These are phyloP conservation scores for Boletellus emodensis DNA, from an alignment of 768 basidiomycete species.

Conservation along the genomic window DNA sequence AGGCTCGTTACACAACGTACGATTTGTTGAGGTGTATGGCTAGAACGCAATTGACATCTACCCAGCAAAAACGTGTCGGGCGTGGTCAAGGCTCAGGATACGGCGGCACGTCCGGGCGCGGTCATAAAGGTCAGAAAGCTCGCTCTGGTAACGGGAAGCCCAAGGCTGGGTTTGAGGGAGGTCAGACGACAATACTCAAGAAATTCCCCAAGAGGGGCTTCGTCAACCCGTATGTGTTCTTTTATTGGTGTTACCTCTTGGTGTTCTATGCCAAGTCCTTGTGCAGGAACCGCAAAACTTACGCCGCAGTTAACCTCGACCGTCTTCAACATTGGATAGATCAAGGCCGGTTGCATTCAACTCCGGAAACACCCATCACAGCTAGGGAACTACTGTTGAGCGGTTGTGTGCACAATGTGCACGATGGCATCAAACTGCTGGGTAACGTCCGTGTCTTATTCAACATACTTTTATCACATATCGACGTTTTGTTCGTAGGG, in stretches of 20 bases:
- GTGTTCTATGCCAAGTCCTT: neutral
- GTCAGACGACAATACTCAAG: conserved; percentile 90
- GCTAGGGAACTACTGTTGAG: conserved; percentile 80
- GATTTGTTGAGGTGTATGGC: conserved; percentile 8
- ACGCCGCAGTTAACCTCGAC: conserved; percentile 82
- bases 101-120: conserved; percentile 90
- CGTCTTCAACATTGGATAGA: conserved; percentile 90
- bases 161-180: conserved; percentile 87
- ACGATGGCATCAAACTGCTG: conserved; percentile 89
- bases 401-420: conserved; percentile 82
- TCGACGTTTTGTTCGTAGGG: conserved; percentile 43
- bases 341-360: conserved; percentile 73
- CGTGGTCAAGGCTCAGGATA: conserved; percentile 89
- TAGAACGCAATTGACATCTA: conserved; percentile 6
- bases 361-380: conserved; percentile 81
- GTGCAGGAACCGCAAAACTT: conserved; percentile 65
- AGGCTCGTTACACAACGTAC: conserved; percentile 65
- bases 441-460: conserved; percentile 57
- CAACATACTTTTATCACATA: neutral
- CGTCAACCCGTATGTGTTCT: conserved; percentile 72
- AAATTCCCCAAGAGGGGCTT: conserved; percentile 94
- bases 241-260: neutral
- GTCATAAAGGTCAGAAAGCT: conserved; percentile 94
- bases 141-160: conserved; percentile 84
- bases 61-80: conserved; percentile 90